A percentile compares a stretch with the other conserved stretches of the same genome.
These are phyloP conservation scores for Porodaedalea pini DNA, from an alignment of 1,284 basidiomycete genomes.

Conservation along the genomic window DNA sequence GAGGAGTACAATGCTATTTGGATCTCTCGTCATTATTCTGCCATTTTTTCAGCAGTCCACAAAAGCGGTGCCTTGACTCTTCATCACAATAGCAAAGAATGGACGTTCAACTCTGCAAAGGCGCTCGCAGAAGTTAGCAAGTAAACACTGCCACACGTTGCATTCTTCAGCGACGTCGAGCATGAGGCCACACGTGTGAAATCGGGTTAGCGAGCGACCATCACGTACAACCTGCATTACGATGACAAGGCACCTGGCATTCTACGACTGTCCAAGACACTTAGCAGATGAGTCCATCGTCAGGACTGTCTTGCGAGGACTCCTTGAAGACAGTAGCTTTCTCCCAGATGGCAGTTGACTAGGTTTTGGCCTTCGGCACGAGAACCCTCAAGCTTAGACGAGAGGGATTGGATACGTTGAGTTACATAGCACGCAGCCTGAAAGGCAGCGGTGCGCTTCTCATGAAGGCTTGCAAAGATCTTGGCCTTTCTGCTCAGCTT, in stretches of 20 bases:
- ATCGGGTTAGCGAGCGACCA: conserved; percentile 38
- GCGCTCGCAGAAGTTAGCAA: neutral
- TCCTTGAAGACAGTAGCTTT: conserved; percentile 26
- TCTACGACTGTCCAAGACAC: neutral
- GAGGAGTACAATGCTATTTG: conserved; percentile 13
- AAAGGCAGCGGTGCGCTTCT: conserved; percentile 29
- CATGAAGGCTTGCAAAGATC: conserved; percentile 10
- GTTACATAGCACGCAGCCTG: conserved; percentile 16
- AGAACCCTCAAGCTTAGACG: conserved; percentile 31
- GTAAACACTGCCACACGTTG: conserved; percentile 32
- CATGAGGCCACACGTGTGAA: conserved; percentile 39
- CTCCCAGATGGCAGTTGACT: conserved; percentile 32
- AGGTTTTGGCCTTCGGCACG: conserved; percentile 31
- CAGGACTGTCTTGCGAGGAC: conserved; percentile 18
- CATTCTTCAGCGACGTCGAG: conserved; percentile 39
- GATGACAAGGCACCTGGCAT: conserved; percentile 15
- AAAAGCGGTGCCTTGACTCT: conserved; percentile 15
- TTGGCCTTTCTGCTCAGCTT: conserved; percentile 6
- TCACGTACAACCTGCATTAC: conserved; percentile 39
- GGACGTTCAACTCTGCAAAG: conserved; percentile 25
- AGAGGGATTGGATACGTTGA: neutral
- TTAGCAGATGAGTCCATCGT: conserved; percentile 17
- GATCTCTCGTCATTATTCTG: conserved; percentile 20
- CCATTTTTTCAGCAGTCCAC: conserved; percentile 10
- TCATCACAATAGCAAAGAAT: conserved; percentile 9